Evolutionary conservation across 2,329 filamentous ascomycete species (phyloP), one percentile per base, ranked within the genome.

Genomic region (Trichophyton rubrum): DNA sequence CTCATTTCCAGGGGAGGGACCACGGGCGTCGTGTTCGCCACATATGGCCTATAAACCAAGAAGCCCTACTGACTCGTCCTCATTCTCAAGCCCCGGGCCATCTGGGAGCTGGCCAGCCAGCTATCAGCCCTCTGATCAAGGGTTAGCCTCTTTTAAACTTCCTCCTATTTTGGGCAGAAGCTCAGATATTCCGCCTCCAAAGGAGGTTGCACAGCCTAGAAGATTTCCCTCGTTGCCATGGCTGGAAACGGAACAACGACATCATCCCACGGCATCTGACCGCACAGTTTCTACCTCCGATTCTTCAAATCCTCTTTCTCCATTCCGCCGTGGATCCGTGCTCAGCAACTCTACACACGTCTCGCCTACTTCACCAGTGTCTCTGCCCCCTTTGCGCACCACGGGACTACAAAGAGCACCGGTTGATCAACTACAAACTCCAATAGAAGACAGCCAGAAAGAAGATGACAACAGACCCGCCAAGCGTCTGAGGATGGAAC

Each of bases 401-500:
- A 24, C 55, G 27, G 55, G 40, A 38, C 20, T 57, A 43, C 55
- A 57, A 20, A 41, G 27, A 27, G 30, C 35, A 24, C 55, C 33
- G 22, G 20, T 17, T 43, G 33, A 40, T 40, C 55, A 57, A 9
- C 35, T 41, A 20, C 33, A 43, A 43, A 41, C 55, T 24, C 55
- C 55, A 40, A 40, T 41, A 41, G 40, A 41, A 41, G 55, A 57
- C 15, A 57, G 17, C 27, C 55, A 24, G 17, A 57, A 57, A 35
- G 58, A 61, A 33, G 27, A 13, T 1, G 61, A 63, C n/a, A 20
- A n/a, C 3, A 62, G 58, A 6, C 63, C 64, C 1, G 55, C 60
- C 33, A 65, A 64, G 47, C 58, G 63, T 7, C 45, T 56, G 15
- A 65, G 61, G 55, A 65, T 66, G 63, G 62, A 64, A 35, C 57